Evolutionary conservation across 2,329 filamentous ascomycete genomes (phyloP).

Genomic region (Curvularia sp.): DNA sequence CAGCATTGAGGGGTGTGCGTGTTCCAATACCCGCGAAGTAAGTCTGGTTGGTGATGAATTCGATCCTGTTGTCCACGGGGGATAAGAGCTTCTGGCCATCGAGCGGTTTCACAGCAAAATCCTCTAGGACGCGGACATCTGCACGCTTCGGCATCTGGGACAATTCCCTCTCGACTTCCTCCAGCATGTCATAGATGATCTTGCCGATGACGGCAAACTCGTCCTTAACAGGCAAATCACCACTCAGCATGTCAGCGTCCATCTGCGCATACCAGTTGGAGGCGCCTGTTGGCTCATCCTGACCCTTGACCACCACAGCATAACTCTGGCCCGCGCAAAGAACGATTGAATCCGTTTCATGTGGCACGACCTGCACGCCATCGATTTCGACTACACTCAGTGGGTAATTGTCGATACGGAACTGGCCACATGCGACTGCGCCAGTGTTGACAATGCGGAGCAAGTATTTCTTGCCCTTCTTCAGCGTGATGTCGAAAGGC

Average conservation of each 20-base stretch:
- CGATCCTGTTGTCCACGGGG: constrained; percentile 67
- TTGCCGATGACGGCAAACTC: constrained; percentile 27
- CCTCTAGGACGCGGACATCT: constrained; percentile 67
- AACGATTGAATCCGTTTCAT: constrained; percentile 49
- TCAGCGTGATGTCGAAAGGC: constrained; percentile 42
- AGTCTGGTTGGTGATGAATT: constrained; percentile 65
- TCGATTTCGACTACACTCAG: constrained; percentile 33
- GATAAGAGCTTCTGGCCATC: constrained; percentile 68
- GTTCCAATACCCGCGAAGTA: constrained; percentile 65
- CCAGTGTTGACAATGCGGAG: constrained; percentile 68
- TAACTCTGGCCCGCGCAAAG: constrained; percentile 41
- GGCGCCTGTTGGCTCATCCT: constrained; percentile 41
- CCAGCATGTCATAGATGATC: constrained; percentile 21
- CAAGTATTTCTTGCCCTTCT: constrained; percentile 64
- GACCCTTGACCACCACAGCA: constrained; percentile 29
- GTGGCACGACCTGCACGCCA: constrained; percentile 51
- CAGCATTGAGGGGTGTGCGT: constrained; percentile 60
- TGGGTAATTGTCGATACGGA: constrained; percentile 52
- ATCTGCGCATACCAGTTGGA: constrained; percentile 65
- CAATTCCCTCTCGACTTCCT: background rate
- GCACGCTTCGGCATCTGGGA: constrained; percentile 63
- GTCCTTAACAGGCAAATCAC: constrained; percentile 28
- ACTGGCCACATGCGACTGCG: constrained; percentile 53
- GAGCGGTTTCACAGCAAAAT: constrained; percentile 71
- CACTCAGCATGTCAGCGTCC: constrained; percentile 61